Evolutionary conservation across 345 rosid species (phyloP).

Genomic region (Cardamine chenopodiifolia): DNA sequence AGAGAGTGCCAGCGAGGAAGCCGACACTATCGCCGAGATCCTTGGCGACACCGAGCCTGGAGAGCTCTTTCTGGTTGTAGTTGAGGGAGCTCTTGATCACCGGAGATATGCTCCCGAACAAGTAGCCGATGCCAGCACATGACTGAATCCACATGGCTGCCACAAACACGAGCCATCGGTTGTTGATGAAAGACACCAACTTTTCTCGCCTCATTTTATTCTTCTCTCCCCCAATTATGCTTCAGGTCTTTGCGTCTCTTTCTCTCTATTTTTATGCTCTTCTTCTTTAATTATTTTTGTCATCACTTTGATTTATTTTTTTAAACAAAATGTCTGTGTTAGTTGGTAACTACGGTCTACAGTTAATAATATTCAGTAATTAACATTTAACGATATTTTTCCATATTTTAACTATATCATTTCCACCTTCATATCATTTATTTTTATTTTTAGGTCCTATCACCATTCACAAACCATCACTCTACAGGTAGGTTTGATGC

Average conservation of each 20-base stretch:
- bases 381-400: too few relatives aligned
- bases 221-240: too few relatives aligned
- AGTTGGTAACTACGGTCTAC: too few relatives aligned
- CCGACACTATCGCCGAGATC: conserved; percentile 96
- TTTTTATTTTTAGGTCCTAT: not conserved
- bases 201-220: conserved; percentile 43
- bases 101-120: conserved; percentile 92
- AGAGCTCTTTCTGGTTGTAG: conserved; percentile 77
- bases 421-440: not conserved
- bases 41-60: conserved; percentile 88
- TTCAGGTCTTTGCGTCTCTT: too few relatives aligned
- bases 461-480: not conserved
- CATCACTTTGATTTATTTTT: too few relatives aligned
- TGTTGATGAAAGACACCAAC: conserved; percentile 52
- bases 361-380: too few relatives aligned
- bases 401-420: too few relatives aligned
- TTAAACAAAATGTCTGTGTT: too few relatives aligned
- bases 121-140: conserved; percentile 82
- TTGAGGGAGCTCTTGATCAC: conserved; percentile 77
- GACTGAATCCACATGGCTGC: conserved; percentile 97
- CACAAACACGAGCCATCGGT: conserved; percentile 89
- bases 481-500: too few relatives aligned
- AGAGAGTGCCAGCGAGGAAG: conserved; percentile 71
- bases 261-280: too few relatives aligned
- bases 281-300: too few relatives aligned